Evolutionary conservation across 306 rosid genomes (phyloP), one percentile per base, ranked within the genome.

Genomic region (Sicyos edulis): DNA sequence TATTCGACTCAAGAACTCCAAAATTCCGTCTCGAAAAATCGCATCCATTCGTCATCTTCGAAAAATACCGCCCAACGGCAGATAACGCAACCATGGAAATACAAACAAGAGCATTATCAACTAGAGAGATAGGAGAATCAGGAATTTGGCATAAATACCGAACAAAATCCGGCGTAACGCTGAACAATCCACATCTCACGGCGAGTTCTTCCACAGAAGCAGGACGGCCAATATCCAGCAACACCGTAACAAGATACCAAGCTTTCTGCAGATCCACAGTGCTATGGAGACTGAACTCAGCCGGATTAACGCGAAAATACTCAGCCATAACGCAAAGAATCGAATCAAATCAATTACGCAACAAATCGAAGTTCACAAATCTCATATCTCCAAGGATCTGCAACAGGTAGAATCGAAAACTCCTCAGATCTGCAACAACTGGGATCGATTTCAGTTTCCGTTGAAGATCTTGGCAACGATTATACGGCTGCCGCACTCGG

Each of bases 261-360:
- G 83, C 75, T 61, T 73, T 76, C 42, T 80, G 78, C n/a, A 71
- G 56, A 16, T 80, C 80, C 10, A 49, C 51, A 26, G 60, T 45
- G 10, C n/a, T 47, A 10, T 21, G 20, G 7, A 47, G 44, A 45
- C 34, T 10, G 16, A 4, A 12, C 45, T 21, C 54, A 37, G 10
- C 45, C 67, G 20, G 22, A 20, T 22, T 1, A 47, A 13, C 1
- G 13, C 6, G 56, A 67, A 13, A 44, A 14, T 24, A 14, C 49
- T 68, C 58, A 50, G 58, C n/a, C n/a, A n/a, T n/a, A n/a, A n/a
- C n/a, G n/a, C n/a, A n/a, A n/a, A n/a, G n/a, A n/a, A n/a, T n/a
- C n/a, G n/a, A n/a, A n/a, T n/a, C n/a, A n/a, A 47, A 67, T 67
- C 40, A 67, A 67, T 44, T 6, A 21, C 20, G 24, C 57, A 22